phyloP scores from a whole-genome alignment of 2,329 filamentous ascomycete genomes.

The Penicillium sp. region DNA sequence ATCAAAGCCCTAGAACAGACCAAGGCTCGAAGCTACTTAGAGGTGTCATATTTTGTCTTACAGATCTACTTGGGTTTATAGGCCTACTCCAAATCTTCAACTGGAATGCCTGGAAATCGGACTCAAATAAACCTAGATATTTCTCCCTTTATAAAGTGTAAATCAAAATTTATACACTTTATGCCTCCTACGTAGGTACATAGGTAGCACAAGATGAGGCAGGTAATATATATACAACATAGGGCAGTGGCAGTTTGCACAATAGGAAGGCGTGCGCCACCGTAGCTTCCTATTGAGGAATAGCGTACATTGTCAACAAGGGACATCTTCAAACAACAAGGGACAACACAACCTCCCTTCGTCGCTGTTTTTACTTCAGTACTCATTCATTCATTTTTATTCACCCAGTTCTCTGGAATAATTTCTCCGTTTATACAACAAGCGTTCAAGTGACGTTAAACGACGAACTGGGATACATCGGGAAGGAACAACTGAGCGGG shows the following conservation, averaged over 20 bases:
- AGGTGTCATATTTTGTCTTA: no score
- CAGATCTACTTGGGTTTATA: background rate
- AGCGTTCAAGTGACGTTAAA: background rate
- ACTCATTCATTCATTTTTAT: background rate
- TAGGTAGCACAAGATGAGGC: background rate
- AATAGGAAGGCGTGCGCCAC: background rate
- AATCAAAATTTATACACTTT: background rate
- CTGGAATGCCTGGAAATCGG: background rate
- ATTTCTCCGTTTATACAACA: background rate
- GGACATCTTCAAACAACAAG: slow-evolving; percentile 1
- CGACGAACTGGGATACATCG: background rate
- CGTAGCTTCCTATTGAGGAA: background rate
- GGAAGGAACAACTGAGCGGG: slow-evolving; percentile 7
- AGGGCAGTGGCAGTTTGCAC: background rate
- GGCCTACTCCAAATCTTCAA: background rate
- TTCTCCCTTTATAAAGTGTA: background rate
- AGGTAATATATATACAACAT: no score
- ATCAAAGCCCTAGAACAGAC: background rate
- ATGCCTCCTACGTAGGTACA: background rate
- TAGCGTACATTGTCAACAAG: slow-evolving; percentile 6
- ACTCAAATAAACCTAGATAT: background rate
- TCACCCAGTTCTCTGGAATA: background rate
- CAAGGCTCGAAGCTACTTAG: background rate
- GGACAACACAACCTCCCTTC: background rate
- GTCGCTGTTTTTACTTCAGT: background rate